These are phyloP conservation scores for Dictyostelium gargantuum DNA, from an alignment of 208 protist genomes.

Conservation along the genomic window DNA sequence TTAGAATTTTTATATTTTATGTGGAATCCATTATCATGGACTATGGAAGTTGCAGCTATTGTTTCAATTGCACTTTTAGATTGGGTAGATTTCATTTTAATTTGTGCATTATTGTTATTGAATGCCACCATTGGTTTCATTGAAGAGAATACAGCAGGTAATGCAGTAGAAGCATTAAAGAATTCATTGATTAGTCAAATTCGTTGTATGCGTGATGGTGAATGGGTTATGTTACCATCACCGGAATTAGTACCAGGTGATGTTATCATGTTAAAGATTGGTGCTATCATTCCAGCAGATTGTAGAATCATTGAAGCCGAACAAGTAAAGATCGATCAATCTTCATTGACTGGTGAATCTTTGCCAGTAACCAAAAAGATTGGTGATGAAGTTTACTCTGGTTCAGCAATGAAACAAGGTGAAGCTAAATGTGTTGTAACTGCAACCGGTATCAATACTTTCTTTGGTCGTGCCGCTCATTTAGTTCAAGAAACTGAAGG, in stretches of 20 bases:
- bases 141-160: constrained; percentile 93
- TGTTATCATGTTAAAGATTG: constrained; percentile 90
- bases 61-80: constrained; percentile 78
- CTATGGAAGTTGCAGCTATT: constrained; percentile 85
- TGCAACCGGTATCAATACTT: constrained; percentile 91
- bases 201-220: constrained; percentile 89
- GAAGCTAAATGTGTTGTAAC: constrained; percentile 82
- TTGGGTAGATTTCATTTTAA: constrained; percentile 83
- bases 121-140: constrained; percentile 89
- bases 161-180: constrained; percentile 93
- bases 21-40: constrained; percentile 80
- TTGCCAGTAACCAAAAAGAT: constrained; percentile 91
- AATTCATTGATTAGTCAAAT: constrained; percentile 88
- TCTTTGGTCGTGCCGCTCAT: constrained; percentile 93
- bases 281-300: constrained; percentile 93
- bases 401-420: constrained; percentile 87
- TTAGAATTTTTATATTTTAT: constrained; percentile 73
- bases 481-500: constrained; percentile 84
- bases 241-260: constrained; percentile 93
- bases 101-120: constrained; percentile 80
- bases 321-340: constrained; percentile 93
- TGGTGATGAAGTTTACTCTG: constrained; percentile 92
- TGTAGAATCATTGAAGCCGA: constrained; percentile 82
- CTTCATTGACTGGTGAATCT: constrained; percentile 95
- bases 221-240: constrained; percentile 73